phyloP scores from a whole-genome alignment of 164 flowering plant genomes.

The Berberis thunbergii region DNA sequence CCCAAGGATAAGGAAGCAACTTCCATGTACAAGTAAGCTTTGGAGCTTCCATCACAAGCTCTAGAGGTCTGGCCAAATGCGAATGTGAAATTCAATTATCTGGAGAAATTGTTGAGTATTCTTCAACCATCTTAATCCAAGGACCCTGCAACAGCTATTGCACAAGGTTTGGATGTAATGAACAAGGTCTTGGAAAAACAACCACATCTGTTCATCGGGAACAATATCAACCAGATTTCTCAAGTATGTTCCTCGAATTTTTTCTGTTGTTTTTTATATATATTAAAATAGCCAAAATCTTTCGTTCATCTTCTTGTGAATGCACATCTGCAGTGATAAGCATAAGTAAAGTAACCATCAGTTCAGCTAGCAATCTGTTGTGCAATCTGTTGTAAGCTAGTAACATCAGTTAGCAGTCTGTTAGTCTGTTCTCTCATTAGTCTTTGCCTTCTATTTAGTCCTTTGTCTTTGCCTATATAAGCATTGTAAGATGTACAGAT shows the following conservation, averaged over 20 bases:
- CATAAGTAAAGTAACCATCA: too few relatives aligned
- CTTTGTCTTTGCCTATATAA: too few relatives aligned
- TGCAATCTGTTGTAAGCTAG: too few relatives aligned
- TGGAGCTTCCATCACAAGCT: constrained; percentile 90
- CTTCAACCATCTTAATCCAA: constrained; percentile 88
- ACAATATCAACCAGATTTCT: constrained; percentile 89
- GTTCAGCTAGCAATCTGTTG: too few relatives aligned
- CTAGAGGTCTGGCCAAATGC: constrained; percentile 99
- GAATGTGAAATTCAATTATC: constrained; percentile 93
- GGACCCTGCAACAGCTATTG: constrained; percentile 97
- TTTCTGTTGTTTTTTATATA: neutral
- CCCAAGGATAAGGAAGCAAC: too few relatives aligned
- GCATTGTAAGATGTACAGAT: too few relatives aligned
- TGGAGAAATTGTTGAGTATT: constrained; percentile 86
- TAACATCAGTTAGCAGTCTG: too few relatives aligned
- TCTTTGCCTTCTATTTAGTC: too few relatives aligned
- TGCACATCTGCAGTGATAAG: constrained; percentile 36
- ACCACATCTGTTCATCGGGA: constrained; percentile 87
- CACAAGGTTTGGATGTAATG: constrained; percentile 98
- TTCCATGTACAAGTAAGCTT: constrained; percentile 88
- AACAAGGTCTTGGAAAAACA: constrained; percentile 97
- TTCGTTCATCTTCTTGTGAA: neutral
- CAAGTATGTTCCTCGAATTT: constrained; percentile 42
- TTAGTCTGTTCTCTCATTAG: too few relatives aligned
- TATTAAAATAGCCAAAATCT: constrained; percentile 1